Conservation (phyloP, 2,329 filamentous ascomycete species). For the Fusarium torreyae region DNA sequence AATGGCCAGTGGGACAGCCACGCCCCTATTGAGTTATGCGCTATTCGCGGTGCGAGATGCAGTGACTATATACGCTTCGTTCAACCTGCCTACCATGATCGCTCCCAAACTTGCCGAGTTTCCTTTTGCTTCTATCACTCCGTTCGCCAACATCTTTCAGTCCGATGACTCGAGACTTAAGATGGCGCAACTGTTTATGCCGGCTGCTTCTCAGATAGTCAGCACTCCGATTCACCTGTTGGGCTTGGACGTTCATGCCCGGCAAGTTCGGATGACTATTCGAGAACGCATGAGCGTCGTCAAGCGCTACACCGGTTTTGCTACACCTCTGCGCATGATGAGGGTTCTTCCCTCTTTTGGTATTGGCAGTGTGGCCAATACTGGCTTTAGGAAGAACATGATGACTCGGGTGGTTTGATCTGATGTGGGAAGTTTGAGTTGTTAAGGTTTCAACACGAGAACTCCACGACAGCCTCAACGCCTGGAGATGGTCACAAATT, state of each 20-base stretch:
- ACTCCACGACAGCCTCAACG: conserved; percentile 40
- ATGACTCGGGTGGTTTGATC: conserved; percentile 30
- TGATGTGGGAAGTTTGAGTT: conserved; percentile 1
- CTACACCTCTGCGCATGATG: conserved; percentile 46
- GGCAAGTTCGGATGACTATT: conserved; percentile 35
- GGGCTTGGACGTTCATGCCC: conserved; percentile 42
- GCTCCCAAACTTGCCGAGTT: conserved; percentile 46
- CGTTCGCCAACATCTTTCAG: conserved; percentile 38
- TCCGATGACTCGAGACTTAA: conserved; percentile 46
- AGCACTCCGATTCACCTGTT: conserved; percentile 48
- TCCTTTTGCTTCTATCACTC: conserved; percentile 33
- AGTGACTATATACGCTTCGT: conserved; percentile 47
- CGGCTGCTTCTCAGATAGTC: conserved; percentile 43
- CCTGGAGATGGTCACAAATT: conserved; percentile 11
- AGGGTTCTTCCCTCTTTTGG: conserved; percentile 44
- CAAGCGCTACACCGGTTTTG: conserved; percentile 31
- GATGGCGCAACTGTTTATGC: conserved; percentile 45
- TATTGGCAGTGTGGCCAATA: conserved; percentile 47
- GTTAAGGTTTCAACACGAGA: conserved; percentile 33
- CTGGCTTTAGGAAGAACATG: conserved; percentile 42
- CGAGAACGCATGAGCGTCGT: conserved; percentile 37
- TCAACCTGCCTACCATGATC: conserved; percentile 46
- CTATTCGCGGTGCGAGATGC: conserved; percentile 45
- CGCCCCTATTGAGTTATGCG: conserved; percentile 43
- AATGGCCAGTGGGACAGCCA: conserved; percentile 34